phyloP scores from a whole-genome alignment of 345 rosid genomes.

The Diplotaxis tenuifolia region DNA sequence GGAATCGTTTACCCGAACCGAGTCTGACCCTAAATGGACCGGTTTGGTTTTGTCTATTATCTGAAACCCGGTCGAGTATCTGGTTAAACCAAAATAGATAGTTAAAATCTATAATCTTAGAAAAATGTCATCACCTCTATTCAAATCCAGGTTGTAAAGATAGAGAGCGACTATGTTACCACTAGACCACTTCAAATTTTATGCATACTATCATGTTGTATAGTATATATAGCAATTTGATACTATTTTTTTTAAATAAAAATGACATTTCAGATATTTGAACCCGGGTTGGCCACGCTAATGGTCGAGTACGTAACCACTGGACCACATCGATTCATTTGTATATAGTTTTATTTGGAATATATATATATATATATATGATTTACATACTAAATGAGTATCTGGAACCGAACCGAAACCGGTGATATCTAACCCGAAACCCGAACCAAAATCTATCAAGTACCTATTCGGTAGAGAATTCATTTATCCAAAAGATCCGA shows the following conservation, averaged over 20 bases:
- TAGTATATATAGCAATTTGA: too few species aligned
- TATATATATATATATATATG: too few species aligned
- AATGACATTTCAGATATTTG: too few species aligned
- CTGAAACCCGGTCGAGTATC: neutral
- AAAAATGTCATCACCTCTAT: neutral
- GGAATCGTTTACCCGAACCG: too few species aligned
- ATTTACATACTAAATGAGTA: neutral
- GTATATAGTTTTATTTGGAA: neutral
- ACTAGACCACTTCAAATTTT: neutral
- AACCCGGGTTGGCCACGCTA: too few species aligned
- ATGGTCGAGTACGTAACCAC: neutral
- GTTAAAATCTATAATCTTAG: too few species aligned
- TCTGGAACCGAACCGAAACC: neutral
- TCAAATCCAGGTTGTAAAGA: neutral
- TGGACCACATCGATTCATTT: neutral
- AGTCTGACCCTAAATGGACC: too few species aligned
- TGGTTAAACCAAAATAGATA: neutral
- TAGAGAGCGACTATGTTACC: neutral
- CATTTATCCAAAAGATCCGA: too few species aligned
- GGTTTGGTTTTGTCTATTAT: neutral
- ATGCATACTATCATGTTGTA: neutral
- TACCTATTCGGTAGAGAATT: neutral
- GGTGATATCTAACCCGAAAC: neutral
- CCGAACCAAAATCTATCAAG: neutral
- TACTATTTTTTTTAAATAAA: too few species aligned